Evolutionary conservation across 2,329 filamentous ascomycete species (phyloP).

Genomic region (Exserohilum turcica): DNA sequence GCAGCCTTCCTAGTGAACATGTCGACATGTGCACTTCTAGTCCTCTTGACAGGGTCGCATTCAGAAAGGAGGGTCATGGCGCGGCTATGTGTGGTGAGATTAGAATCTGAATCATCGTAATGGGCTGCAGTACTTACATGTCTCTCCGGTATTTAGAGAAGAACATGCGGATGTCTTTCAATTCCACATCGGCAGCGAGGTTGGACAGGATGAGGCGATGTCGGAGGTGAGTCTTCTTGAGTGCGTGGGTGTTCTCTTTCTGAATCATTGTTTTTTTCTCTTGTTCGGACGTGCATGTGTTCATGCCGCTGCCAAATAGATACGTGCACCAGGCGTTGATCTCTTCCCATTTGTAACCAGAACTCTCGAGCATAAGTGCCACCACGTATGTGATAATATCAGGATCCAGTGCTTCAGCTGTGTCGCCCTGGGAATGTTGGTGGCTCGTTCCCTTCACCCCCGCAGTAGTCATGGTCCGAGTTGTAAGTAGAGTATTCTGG

Average conservation of each 20-base stretch:
- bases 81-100: slow-evolving; percentile 13
- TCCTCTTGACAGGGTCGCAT: slow-evolving; percentile 27
- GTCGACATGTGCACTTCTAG: slow-evolving; percentile 29
- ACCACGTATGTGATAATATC: slow-evolving; percentile 7
- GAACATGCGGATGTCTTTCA: slow-evolving; percentile 19
- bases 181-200: slow-evolving; percentile 31
- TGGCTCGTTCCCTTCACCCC: background rate
- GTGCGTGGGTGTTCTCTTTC: slow-evolving; percentile 10
- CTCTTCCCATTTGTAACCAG: slow-evolving; percentile 14
- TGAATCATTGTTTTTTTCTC: slow-evolving; percentile 14
- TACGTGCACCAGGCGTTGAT: slow-evolving; percentile 18
- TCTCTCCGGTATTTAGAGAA: slow-evolving; percentile 22
- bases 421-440: background rate
- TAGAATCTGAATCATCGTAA: background rate
- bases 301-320: slow-evolving; percentile 15
- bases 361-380: slow-evolving; percentile 21
- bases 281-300: slow-evolving; percentile 12
- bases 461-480: background rate
- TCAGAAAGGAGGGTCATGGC: slow-evolving; percentile 21
- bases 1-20: slow-evolving; percentile 24
- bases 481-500: background rate
- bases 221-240: slow-evolving; percentile 13
- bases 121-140: slow-evolving; percentile 21
- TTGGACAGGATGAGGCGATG: slow-evolving; percentile 32
- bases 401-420: background rate